Base-by-base conservation (phyloP, 371 early-diverging fungal genomes). In the Rhizopus stolonifer region DNA sequence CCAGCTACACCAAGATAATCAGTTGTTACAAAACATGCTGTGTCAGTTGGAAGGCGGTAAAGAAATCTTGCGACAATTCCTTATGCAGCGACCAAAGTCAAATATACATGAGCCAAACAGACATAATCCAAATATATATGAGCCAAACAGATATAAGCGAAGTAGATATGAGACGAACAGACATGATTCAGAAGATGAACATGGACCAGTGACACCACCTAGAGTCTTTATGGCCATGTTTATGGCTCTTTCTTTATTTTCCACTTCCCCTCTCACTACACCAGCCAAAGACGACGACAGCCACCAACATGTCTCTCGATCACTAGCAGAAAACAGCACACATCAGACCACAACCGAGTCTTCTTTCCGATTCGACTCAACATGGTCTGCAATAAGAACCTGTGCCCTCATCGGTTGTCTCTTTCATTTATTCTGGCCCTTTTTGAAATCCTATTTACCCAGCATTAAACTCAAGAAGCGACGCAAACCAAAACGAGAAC, bases 41-140 rank as follows among this genome's bases (percentile, higher is more conserved):
- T 52, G 62, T 4, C 74, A 80, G 6, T 49, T 86, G 4, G 81
- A 81, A 4, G 83, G 84, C 29, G 84, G 82, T 8, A 54, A 59
- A 14, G 82, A 80, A 25, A 49, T 79, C n/a, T 56, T 77, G 5
- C 57, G 56, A 1, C 63, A 52, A 0, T 75, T 70, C 43, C 57
- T 59, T 29, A 46, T 58, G 46, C 53, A 61, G 21, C 72, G 69
- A 34, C 52, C 67, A 11, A 67, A 74, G 39, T 58, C 67, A 43
- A 64, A 65, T 17, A 11, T 61, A 19, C 68, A 64, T 7, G 56
- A 58, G 3, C 73, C 65, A 21, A 52, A 47, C 2, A 2, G 62
- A 10, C 9, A 49, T 8, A 69, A 72, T 40, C 63, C 64, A 10
- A 59, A 68, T 39, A 11, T 52, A 7, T 49, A 60, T 11, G 48